phyloP scores from a whole-genome alignment of 2,329 filamentous ascomycete species.

The Fusarium scirpi region DNA sequence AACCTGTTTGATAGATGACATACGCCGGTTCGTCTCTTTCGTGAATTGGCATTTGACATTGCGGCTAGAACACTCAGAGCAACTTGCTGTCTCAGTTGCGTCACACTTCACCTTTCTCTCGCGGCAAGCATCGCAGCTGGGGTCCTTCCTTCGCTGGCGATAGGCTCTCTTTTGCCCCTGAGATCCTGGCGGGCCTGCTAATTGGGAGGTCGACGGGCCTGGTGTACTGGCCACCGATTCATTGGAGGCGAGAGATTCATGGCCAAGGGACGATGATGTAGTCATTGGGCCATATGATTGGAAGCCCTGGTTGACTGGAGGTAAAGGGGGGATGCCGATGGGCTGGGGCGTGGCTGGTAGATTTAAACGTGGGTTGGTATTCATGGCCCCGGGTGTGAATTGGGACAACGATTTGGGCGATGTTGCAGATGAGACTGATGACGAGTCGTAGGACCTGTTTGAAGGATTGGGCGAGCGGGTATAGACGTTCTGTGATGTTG shows the following conservation, averaged over 20 bases:
- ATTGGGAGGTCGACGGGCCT: conserved; percentile 53
- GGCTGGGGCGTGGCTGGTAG: conserved; percentile 63
- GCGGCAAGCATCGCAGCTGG: conserved; percentile 95
- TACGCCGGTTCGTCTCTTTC: conserved; percentile 97
- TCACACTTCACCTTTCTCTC: conserved; percentile 91
- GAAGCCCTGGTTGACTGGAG: conserved; percentile 62
- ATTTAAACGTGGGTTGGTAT: conserved; percentile 63
- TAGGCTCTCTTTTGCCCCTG: conserved; percentile 93
- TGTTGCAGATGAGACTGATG: conserved; percentile 71
- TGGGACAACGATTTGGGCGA: conserved; percentile 67
- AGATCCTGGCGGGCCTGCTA: conserved; percentile 56
- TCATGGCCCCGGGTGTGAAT: conserved; percentile 65
- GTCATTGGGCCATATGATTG: conserved; percentile 66
- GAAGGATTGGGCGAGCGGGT: conserved; percentile 72
- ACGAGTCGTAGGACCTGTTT: conserved; percentile 72
- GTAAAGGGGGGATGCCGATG: conserved; percentile 65
- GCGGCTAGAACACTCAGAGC: conserved; percentile 95
- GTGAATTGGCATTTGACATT: conserved; percentile 99
- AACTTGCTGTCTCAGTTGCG: conserved; percentile 94
- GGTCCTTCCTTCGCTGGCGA: conserved; percentile 93
- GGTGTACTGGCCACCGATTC: conserved; percentile 69
- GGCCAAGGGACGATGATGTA: conserved; percentile 63
- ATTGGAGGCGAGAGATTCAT: conserved; percentile 70
- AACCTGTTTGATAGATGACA: conserved; percentile 99
- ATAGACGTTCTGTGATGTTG: conserved; percentile 67